Conservation (phyloP, 1,139 yeast species). For the Candida sp. region DNA sequence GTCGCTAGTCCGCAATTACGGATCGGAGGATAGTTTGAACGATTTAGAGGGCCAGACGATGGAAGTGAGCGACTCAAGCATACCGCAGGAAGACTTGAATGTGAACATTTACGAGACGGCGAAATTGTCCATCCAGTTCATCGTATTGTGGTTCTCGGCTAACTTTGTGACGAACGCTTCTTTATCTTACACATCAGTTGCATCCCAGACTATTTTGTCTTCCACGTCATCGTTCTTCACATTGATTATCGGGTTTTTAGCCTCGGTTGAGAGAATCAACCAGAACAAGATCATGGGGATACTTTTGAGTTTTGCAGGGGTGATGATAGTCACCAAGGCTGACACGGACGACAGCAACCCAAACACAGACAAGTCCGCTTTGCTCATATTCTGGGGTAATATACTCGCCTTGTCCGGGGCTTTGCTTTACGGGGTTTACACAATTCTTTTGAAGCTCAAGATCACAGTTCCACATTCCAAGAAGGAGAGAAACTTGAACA, state of each 20-base stretch:
- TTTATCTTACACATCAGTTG: conserved; percentile 86
- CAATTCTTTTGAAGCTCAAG: conserved; percentile 77
- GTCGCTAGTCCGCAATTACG: conserved; percentile 17
- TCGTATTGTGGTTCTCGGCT: conserved; percentile 88
- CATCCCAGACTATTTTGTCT: conserved; percentile 89
- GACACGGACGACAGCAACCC: conserved; percentile 43
- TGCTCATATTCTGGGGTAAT: conserved; percentile 71
- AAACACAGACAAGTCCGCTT: conserved; percentile 26
- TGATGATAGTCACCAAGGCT: conserved; percentile 72
- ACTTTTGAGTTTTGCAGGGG: conserved; percentile 76
- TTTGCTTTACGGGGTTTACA: conserved; percentile 86
- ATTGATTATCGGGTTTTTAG: conserved; percentile 75
- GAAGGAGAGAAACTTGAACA: conserved; percentile 76
- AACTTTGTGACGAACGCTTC: conserved; percentile 90
- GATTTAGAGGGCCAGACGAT: conserved; percentile 6
- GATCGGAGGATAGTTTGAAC: conserved; percentile 18
- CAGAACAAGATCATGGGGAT: conserved; percentile 69
- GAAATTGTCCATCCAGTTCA: conserved; percentile 75
- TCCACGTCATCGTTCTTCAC: conserved; percentile 96
- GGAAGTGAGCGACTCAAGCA: conserved; percentile 11
- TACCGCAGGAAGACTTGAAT: conserved; percentile 19
- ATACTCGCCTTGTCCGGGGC: conserved; percentile 84
- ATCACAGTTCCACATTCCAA: conserved; percentile 50
- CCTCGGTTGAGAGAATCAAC: conserved; percentile 72
- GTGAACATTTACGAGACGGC: conserved; percentile 53